Base-by-base conservation (phyloP, 768 basidiomycete genomes). In the Lactarius pseudohatsudake region DNA sequence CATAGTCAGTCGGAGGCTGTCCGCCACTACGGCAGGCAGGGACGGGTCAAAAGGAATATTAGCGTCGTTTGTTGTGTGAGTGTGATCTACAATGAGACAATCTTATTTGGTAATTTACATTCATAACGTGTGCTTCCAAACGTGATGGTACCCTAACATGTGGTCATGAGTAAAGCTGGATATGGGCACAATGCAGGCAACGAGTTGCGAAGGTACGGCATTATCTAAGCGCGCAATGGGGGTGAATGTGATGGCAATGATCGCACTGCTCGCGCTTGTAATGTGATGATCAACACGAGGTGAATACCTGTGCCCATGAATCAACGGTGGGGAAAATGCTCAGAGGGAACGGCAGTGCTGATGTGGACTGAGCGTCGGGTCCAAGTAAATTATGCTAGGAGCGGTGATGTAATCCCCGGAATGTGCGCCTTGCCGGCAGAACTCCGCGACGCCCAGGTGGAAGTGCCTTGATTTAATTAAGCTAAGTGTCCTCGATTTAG, bases 391-490 rank as follows among this genome's bases (percentile, higher is more conserved):
- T 59, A 34, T 54, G 62, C 34, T 59, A 56, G 62, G 62, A 57
- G 61, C 58, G 66, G 66, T 67, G 66, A 67, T 67, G 66, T 67
- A 67, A 67, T 67, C 62, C 62, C 66, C 66, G 66, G 62, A 59
- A 59, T 59, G 57, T 59, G 65, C 61, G 61, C 60, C 58, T 60
- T 45, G 65, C 61, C 65, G 68, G 61, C 50, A 59, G 66, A 68
- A 59, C 66, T 58, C 66, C 65, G 66, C 66, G 65, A 64, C 65
- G 65, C 61, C 66, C 59, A 69, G 61, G 57, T 45, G 40, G 47
- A 36, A 40, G 69, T 70, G 61, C 69, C 69, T 69, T 69, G 69
- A 67, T 61, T 70, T 70, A 70, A 70, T 70, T 69, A 70, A 70
- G 68, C 68, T 67, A 61, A 34, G 54, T 47, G 64, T 54, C 64